Evolutionary conservation across 768 basidiomycete genomes (phyloP), one percentile per base, ranked within the genome.

Genomic region (Leccinum truebloodii): DNA sequence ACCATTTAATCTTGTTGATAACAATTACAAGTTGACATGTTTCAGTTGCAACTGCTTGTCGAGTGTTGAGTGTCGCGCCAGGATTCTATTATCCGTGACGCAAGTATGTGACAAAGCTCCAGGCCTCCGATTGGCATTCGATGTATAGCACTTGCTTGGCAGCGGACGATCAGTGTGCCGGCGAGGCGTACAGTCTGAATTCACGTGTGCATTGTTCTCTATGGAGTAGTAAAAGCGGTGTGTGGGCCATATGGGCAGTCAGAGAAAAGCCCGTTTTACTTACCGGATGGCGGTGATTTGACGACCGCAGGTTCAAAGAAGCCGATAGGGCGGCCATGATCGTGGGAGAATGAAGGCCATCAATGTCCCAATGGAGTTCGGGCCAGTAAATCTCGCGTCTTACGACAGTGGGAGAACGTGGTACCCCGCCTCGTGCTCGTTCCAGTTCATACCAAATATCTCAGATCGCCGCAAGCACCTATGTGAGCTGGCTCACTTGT

Each of bases 401-500:
- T 22, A 12, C 8, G 22, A 52, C 28, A 4, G 24, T 22, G 12
- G 44, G 16, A 35, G 35, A 35, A 37, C 10, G 6, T 37, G 3
- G 20, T 32, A 32, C 8, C 6, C 35, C 2, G 34, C 34, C 13
- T 41, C 37, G 18, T 41, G 39, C 18, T 41, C 39, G 18, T 41
- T 41, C 39, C 18, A 46, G 10, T 18, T 20, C 24, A 2, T 34
- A 34, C 0, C 2, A 34, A 34, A 4, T 55, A 6, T 12, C 6
- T 35, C 24, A 10, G 49, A 50, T 50, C 16, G 14, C 24, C 26
- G 5, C 46, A 48, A 13, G 20, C 20, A 8, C 12, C 20, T n/a
- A 26, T 18, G 9, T 61, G 59, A 61, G 37, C 61, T 30, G 51
- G 62, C 16, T 63, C 44, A 12, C 20, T 57, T 58, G 35, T 13